Evolutionary conservation across 768 basidiomycete genomes (phyloP), one percentile per base, ranked within the genome.

Genomic region (Suillus paluster): DNA sequence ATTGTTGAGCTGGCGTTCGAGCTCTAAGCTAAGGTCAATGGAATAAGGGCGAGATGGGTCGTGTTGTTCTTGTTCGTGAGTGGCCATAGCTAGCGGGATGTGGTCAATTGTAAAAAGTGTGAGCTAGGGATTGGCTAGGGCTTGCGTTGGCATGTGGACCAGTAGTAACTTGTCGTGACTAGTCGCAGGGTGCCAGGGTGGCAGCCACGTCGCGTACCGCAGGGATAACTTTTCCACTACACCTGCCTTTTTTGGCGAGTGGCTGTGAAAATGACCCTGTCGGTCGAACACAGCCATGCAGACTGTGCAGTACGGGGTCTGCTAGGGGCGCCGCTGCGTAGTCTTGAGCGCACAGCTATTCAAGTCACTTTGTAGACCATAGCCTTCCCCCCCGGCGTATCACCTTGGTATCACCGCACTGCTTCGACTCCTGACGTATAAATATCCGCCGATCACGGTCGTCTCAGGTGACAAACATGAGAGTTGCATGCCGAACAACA

Each of bases 21-120:
- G 85, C 67, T 91, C 91, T 64, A 94, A 83, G 53, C 85, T 85
- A 63, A 91, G 84, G 75, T 94, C 92, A 70, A 93, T 91, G 34
- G 90, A 91, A 53, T 68, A 76, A 12, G 72, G 76, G 1, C 78
- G 78, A 54, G 72, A 61, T n/a, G 67, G 66, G 23, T 60, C 52
- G 41, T 68, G 62, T 57, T 63, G 62, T 17, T 59, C 59, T 27
- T 44, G 52, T 67, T 76, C 68, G 57, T 69, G 60, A 41, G 65
- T 65, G 62, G 77, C 63, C 77, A 78, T 79, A 53, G 63, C 27
- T n/a, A 21, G 19, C 17, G 9, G 11, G 12, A 27, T 23, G 54
- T 55, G 54, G 19, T 50, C 7, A 58, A 50, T 50, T 30, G 30
- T 30, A 27, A 56, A 27, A 56, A 25, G 52, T 25, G 62, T 45